Percentiles rank a stretch among this genome's conserved stretches.
These are phyloP conservation scores for Euclidium syriacum DNA, from an alignment of 345 rosid species.

Conservation along the genomic window DNA sequence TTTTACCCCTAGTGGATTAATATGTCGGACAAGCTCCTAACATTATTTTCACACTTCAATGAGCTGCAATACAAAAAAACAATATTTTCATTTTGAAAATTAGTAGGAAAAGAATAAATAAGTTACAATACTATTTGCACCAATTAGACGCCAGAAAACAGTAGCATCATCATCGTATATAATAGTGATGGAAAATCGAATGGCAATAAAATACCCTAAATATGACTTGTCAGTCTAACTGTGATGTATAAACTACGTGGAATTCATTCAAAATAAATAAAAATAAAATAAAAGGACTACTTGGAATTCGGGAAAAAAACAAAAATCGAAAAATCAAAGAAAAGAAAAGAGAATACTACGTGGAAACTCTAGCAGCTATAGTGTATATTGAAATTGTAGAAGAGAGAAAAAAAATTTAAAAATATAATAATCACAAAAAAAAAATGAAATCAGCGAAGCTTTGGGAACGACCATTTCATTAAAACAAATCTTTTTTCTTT, in stretches of 20 bases:
- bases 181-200: too few relatives aligned
- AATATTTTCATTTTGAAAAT: too few relatives aligned
- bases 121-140: too few relatives aligned
- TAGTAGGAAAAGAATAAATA: too few relatives aligned
- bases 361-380: conserved; percentile 12
- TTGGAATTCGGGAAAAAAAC: not conserved
- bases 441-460: conserved; percentile 1
- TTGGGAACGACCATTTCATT: conserved; percentile 21
- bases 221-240: too few relatives aligned
- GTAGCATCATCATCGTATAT: too few relatives aligned
- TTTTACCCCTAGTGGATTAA: too few relatives aligned
- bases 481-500: not conserved
- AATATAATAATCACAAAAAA: not conserved
- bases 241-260: conserved; percentile 15
- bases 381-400: not conserved
- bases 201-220: too few relatives aligned
- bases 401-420: not conserved
- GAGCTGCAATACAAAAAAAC: too few relatives aligned
- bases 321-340: not conserved
- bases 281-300: not conserved
- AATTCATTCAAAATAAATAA: not conserved
- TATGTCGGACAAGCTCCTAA: too few relatives aligned
- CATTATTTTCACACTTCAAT: too few relatives aligned
- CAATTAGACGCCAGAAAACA: too few relatives aligned
- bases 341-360: not conserved